A percentile compares a stretch with the other conserved stretches of the same genome.
Conservation (phyloP, 768 basidiomycete species). For the Lyophyllum semitale region DNA sequence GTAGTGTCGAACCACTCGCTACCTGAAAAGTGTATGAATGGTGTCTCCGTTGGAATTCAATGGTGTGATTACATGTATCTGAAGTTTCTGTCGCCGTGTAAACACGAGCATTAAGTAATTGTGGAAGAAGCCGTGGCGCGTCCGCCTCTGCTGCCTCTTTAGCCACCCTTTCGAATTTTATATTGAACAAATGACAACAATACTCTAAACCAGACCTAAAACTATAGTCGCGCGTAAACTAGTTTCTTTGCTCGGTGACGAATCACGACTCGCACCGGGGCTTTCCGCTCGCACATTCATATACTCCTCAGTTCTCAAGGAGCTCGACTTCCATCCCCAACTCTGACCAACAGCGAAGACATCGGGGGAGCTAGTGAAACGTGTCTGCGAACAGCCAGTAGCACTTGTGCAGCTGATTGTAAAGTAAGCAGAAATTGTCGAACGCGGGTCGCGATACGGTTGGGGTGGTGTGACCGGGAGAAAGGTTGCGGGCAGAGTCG, state of each 20-base stretch:
- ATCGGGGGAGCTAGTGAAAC: slow-evolving; percentile 86
- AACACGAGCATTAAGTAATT: too few species aligned
- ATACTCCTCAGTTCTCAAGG: slow-evolving; percentile 51
- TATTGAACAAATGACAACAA: too few species aligned
- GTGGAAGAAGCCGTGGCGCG: too few species aligned
- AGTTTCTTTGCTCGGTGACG: slow-evolving; percentile 40
- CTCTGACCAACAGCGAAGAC: slow-evolving; percentile 83
- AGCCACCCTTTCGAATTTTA: too few species aligned
- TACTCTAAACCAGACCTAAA: slow-evolving; percentile 65
- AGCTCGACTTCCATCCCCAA: slow-evolving; percentile 88
- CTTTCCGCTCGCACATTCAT: slow-evolving; percentile 40
- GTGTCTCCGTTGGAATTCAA: too few species aligned
- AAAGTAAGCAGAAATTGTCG: slow-evolving; percentile 78
- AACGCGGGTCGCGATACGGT: slow-evolving; percentile 76
- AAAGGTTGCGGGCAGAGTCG: slow-evolving; percentile 42
- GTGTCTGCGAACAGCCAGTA: slow-evolving; percentile 78
- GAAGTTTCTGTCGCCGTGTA: too few species aligned
- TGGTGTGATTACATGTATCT: too few species aligned
- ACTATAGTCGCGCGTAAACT: slow-evolving; percentile 82
- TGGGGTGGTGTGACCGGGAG: slow-evolving; percentile 54
- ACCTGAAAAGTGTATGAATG: too few species aligned
- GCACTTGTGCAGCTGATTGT: slow-evolving; percentile 79
- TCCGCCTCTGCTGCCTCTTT: too few species aligned
- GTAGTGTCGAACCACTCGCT: not conserved
- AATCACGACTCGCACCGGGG: slow-evolving; percentile 18